phyloP scores from a whole-genome alignment of 352 stramenopile genomes.

The Pseudoperonospora humuli region DNA sequence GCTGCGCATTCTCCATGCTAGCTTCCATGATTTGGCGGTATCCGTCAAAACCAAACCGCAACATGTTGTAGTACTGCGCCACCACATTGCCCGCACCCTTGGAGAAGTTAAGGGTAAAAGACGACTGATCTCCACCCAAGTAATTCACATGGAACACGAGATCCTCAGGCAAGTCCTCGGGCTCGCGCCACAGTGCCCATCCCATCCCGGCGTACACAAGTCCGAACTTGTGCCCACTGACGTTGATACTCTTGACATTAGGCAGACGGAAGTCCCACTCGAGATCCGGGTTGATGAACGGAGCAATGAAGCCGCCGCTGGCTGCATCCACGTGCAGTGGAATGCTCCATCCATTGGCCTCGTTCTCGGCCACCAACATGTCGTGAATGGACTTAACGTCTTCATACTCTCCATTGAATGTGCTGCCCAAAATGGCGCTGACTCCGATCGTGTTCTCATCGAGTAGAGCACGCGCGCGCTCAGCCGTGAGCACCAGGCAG shows the following conservation, averaged over 20 bases:
- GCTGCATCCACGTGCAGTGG: conserved; percentile 89
- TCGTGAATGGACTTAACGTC: conserved; percentile 87
- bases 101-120: conserved; percentile 92
- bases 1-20: conserved; percentile 82
- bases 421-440: conserved; percentile 87
- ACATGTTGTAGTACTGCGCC: conserved; percentile 91
- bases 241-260: conserved; percentile 90
- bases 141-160: conserved; percentile 91
- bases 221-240: conserved; percentile 92
- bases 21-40: conserved; percentile 86
- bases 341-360: conserved; percentile 76
- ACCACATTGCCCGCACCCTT: conserved; percentile 86
- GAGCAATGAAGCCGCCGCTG: conserved; percentile 88
- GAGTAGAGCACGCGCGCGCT: conserved; percentile 60
- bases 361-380: conserved; percentile 81
- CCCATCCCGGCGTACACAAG: conserved; percentile 90
- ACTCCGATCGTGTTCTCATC: conserved; percentile 92
- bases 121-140: conserved; percentile 84
- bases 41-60: conserved; percentile 87
- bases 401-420: conserved; percentile 91
- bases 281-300: conserved; percentile 85
- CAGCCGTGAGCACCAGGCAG: conserved; percentile 77
- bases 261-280: conserved; percentile 87
- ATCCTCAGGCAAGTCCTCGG: conserved; percentile 72
- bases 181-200: conserved; percentile 87